A percentile compares a stretch with the other conserved stretches of the same genome.
These are phyloP conservation scores for Effrenium voratum DNA, from an alignment of 73 alveolate genomes.

Conservation along the genomic window DNA sequence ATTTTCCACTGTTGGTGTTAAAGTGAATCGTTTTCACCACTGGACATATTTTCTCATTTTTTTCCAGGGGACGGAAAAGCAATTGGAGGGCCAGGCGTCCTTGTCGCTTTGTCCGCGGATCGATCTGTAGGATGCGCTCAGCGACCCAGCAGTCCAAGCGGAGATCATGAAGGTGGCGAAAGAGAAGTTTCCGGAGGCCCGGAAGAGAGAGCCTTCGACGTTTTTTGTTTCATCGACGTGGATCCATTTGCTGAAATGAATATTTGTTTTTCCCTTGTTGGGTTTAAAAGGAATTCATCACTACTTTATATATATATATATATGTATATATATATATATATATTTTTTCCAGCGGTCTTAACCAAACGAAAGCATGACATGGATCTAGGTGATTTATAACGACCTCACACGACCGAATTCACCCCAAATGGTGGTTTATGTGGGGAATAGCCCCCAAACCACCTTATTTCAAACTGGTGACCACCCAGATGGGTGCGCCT, in stretches of 20 bases:
- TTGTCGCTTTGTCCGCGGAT: background rate
- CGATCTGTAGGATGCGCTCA: slow-evolving; percentile 43
- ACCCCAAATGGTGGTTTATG: no score
- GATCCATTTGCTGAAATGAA: background rate
- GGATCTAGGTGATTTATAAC: no score
- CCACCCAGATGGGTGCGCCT: no score
- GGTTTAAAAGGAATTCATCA: background rate
- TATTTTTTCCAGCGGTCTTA: no score
- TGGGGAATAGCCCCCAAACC: no score
- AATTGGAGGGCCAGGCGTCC: background rate
- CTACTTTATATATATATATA: background rate
- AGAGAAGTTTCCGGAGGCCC: slow-evolving; percentile 83
- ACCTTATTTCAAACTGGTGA: no score
- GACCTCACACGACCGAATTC: no score
- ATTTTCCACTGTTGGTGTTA: no score
- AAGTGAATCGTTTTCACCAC: background rate
- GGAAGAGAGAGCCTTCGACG: background rate
- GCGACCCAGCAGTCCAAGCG: slow-evolving; percentile 80
- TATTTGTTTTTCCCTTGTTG: background rate
- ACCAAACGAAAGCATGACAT: no score
- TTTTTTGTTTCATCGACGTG: background rate
- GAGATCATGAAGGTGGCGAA: slow-evolving; percentile 63
- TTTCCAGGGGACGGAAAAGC: no score
- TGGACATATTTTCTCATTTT: no score
- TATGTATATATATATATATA: background rate